Evolutionary conservation across 768 basidiomycete species (phyloP).

Genomic region (Tremella mesenterica): DNA sequence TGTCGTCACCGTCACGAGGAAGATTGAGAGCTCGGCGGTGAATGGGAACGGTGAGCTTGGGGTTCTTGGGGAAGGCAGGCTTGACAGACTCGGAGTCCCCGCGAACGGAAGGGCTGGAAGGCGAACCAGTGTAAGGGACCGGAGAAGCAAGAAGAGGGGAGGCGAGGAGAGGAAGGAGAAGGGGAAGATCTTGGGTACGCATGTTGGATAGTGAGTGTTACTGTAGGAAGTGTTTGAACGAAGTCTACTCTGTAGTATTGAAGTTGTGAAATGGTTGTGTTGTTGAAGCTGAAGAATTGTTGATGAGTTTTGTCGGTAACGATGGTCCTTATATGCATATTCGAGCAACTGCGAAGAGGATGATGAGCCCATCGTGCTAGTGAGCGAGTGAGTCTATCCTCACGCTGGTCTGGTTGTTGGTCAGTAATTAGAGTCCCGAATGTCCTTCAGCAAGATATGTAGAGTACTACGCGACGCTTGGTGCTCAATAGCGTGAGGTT

Average conservation of each 20-base stretch:
- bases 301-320: background rate
- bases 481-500: too few relatives aligned
- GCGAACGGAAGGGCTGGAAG: background rate
- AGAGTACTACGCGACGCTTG: too few relatives aligned
- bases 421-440: too few relatives aligned
- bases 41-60: slow-evolving; percentile 5
- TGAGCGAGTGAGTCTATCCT: too few relatives aligned
- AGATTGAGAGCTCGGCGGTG: slow-evolving; percentile 1
- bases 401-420: too few relatives aligned
- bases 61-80: slow-evolving; percentile 3
- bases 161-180: slow-evolving; percentile 12
- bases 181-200: slow-evolving; percentile 4
- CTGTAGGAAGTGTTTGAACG: background rate
- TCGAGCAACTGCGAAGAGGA: too few relatives aligned
- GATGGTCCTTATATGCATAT: background rate
- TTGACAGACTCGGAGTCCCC: slow-evolving; percentile 4
- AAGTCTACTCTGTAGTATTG: background rate
- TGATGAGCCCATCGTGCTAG: too few relatives aligned
- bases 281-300: background rate
- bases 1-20: background rate
- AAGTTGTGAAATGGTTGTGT: background rate
- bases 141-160: slow-evolving; percentile 5
- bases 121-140: background rate
- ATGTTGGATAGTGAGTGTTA: background rate
- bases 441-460: too few relatives aligned